Evolutionary conservation across 2,329 filamentous ascomycete genomes (phyloP), one percentile per base, ranked within the genome.

Genomic region (Falciphora oryzae): DNA sequence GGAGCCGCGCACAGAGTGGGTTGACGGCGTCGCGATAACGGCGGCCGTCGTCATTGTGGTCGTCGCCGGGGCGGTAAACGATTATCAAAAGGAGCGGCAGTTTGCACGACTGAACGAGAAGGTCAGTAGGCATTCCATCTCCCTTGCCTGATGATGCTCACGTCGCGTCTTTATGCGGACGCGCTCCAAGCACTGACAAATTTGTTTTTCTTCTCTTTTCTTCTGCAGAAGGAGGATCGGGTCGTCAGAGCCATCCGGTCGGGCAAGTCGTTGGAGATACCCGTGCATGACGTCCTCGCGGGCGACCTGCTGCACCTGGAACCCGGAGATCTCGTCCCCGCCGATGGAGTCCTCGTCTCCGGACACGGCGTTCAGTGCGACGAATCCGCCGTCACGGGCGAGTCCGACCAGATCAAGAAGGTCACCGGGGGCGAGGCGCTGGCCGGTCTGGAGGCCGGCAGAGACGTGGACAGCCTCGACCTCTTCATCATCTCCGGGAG

Each of bases 391-490:
- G 84, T 86, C 0, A 90, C 88, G 16, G 88, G 88, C 65, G 88
- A 90, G 76, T 89, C 87, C 2, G 86, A 90, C 69, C 83, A 85
- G 59, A 84, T 90, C 76, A 87, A 85, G 74, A 90, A 90, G 75
- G 85, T 80, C 1, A 73, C 78, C 5, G 85, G 81, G 6, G 78
- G 85, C 14, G 81, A 85, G 62, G 86, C 87, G 60, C 85, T 83
- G 76, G 75, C 81, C 57, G 79, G 79, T 11, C 79, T 89, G 22
- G 77, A 81, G 60, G 76, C 80, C 31, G 79, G 77, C 53, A 78
- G 80, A 27, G 78, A 70, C 14, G 67, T 22, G 27, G 72, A 74
- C 63, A 83, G 86, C 59, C 76, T 88, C 3, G 88, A 90, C 65
- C 87, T 87, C 0, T 91, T 90, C 72, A 84, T 85, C 70, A 79